These are phyloP conservation scores for Diversispora epigaea DNA, from an alignment of 192 early-diverging fungal genomes.

Conservation along the genomic window DNA sequence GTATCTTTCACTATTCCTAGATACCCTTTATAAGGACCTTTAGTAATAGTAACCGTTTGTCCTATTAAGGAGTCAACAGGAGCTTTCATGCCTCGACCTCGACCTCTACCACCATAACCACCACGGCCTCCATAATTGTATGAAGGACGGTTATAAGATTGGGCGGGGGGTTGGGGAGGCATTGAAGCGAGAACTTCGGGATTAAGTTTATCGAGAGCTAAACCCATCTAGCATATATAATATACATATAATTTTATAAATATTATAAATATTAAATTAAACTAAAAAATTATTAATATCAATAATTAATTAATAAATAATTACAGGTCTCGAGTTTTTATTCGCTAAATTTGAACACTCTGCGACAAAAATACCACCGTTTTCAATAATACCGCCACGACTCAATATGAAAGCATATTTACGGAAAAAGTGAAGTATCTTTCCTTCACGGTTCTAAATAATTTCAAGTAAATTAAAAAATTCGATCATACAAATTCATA, in stretches of 20 bases:
- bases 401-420: slow-evolving; percentile 78
- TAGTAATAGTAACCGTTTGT: slow-evolving; percentile 79
- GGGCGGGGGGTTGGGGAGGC: not conserved
- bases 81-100: slow-evolving; percentile 40
- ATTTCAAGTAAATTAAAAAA: not conserved
- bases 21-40: slow-evolving; percentile 96
- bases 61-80: slow-evolving; percentile 60
- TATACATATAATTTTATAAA: too few relatives aligned
- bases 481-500: not conserved
- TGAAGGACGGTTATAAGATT: slow-evolving; percentile 19
- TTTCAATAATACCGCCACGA: slow-evolving; percentile 64
- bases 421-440: slow-evolving; percentile 81
- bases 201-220: slow-evolving; percentile 34
- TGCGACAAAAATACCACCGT: slow-evolving; percentile 75
- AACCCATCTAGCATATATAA: not conserved
- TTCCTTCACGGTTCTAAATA: slow-evolving; percentile 55
- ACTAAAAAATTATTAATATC: not conserved
- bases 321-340: slow-evolving; percentile 42
- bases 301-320: slow-evolving; percentile 2
- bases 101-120: slow-evolving; percentile 42
- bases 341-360: slow-evolving; percentile 64
- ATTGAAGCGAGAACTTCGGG: slow-evolving; percentile 37
- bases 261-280: not conserved
- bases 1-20: slow-evolving; percentile 93
- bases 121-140: slow-evolving; percentile 44